These are phyloP conservation scores for Leptoxyphium fumago DNA, from an alignment of 2,329 filamentous ascomycete species.

Conservation along the genomic window DNA sequence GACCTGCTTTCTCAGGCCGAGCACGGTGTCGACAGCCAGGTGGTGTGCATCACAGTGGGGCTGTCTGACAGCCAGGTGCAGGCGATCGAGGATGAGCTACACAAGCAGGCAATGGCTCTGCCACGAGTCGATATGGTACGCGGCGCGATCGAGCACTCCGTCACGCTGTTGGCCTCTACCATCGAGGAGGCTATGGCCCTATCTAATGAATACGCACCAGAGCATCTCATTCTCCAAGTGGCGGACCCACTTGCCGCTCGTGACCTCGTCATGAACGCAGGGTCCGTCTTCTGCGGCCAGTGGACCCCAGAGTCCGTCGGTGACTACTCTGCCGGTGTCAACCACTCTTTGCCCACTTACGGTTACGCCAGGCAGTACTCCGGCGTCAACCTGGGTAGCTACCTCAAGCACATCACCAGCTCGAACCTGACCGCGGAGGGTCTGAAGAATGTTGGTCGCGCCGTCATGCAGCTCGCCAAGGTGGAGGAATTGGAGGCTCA, in stretches of 20 bases:
- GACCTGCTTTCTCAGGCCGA: conserved; percentile 92
- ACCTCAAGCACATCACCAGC: conserved; percentile 95
- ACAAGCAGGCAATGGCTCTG: conserved; percentile 71
- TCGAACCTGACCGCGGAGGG: conserved; percentile 78
- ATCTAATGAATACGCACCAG: conserved; percentile 89
- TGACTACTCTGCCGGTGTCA: conserved; percentile 95
- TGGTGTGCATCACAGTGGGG: conserved; percentile 76
- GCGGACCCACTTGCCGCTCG: conserved; percentile 60
- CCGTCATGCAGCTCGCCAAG: conserved; percentile 88
- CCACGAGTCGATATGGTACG: conserved; percentile 88
- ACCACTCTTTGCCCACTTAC: conserved; percentile 92
- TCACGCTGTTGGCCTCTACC: conserved; percentile 65
- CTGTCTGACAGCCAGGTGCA: conserved; percentile 56
- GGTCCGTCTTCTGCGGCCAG: conserved; percentile 85
- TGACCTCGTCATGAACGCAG: conserved; percentile 75
- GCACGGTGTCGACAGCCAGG: conserved; percentile 91
- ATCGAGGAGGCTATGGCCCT: conserved; percentile 63
- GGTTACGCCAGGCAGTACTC: conserved; percentile 98
- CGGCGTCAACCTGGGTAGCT: conserved; percentile 88
- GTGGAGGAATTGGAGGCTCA: conserved; percentile 94
- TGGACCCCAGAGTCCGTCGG: conserved; percentile 98
- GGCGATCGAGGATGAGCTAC: conserved; percentile 83
- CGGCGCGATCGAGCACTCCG: conserved; percentile 78
- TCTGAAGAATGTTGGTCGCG: conserved; percentile 66
- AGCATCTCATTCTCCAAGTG: conserved; percentile 89